These are phyloP conservation scores for Crithidia brevicula DNA, from an alignment of 208 protist species.

Conservation along the genomic window DNA sequence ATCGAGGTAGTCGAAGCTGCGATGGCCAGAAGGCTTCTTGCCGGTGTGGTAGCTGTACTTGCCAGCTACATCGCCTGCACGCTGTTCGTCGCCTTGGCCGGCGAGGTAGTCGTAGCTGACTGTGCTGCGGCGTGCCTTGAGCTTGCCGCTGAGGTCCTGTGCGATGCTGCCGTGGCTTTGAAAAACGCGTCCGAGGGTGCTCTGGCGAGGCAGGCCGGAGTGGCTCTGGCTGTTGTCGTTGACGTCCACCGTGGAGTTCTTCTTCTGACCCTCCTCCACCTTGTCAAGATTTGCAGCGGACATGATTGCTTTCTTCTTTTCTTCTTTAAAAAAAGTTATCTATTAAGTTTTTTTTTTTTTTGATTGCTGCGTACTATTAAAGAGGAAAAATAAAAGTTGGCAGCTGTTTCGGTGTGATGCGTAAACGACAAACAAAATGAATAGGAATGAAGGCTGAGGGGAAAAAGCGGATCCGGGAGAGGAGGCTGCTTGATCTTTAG, in stretches of 20 bases:
- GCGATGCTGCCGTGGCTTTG: slow-evolving; percentile 23
- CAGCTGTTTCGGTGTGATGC: too few species aligned
- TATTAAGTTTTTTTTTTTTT: too few species aligned
- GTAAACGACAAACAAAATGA: too few species aligned
- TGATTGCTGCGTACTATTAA: too few species aligned
- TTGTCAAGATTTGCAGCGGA: slow-evolving; percentile 6
- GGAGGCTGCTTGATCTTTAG: too few species aligned
- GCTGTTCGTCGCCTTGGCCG: slow-evolving; percentile 3
- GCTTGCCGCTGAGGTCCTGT: not conserved
- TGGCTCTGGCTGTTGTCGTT: not conserved
- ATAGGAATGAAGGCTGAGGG: too few species aligned
- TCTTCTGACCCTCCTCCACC: slow-evolving; percentile 4
- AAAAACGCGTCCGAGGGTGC: slow-evolving; percentile 3
- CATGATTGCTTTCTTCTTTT: not conserved
- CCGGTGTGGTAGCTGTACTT: slow-evolving; percentile 19
- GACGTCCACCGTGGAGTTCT: not conserved
- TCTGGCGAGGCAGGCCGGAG: slow-evolving; percentile 1
- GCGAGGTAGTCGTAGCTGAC: slow-evolving; percentile 37
- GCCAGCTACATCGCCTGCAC: not conserved
- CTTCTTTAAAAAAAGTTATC: too few species aligned
- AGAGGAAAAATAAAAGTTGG: not conserved
- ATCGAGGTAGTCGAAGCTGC: slow-evolving; percentile 36
- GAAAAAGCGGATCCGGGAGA: too few species aligned
- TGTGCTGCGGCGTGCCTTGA: slow-evolving; percentile 21
- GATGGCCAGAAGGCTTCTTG: not conserved